Percentiles rank a stretch among this genome's conserved stretches.
phyloP scores from a whole-genome alignment of 441 rosid genomes.

The Populus tomentosa region DNA sequence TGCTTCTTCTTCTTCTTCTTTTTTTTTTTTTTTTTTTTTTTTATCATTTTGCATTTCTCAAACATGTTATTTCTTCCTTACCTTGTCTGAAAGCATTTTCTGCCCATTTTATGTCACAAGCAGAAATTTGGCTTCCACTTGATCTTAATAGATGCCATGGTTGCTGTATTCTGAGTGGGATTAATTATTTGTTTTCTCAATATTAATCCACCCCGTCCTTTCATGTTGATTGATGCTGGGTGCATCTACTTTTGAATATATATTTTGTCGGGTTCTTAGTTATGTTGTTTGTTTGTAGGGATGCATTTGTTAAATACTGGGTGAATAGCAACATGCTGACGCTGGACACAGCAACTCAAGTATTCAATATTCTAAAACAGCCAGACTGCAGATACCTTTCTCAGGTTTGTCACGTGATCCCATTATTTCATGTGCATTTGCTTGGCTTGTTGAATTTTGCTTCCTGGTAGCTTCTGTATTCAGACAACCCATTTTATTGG shows the following conservation, averaged over 20 bases:
- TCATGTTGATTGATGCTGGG: background rate
- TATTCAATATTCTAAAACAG: slow-evolving; percentile 72
- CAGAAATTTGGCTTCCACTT: background rate
- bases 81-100: background rate
- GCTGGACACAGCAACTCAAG: slow-evolving; percentile 73
- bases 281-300: slow-evolving; percentile 36
- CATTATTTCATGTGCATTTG: background rate
- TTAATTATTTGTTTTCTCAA: slow-evolving; percentile 8
- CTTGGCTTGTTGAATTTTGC: background rate
- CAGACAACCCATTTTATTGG: slow-evolving; percentile 11
- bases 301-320: slow-evolving; percentile 84
- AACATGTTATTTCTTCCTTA: background rate
- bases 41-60: background rate
- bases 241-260: slow-evolving; percentile 1
- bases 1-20: too few relatives aligned
- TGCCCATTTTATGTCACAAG: background rate
- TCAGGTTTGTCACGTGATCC: slow-evolving; percentile 47
- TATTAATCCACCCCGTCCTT: background rate
- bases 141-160: background rate
- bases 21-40: too few relatives aligned
- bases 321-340: slow-evolving; percentile 73
- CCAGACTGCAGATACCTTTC: slow-evolving; percentile 57
- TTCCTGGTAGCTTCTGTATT: slow-evolving; percentile 3
- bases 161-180: background rate
- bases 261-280: slow-evolving; percentile 8